Evolutionary conservation across 1,284 basidiomycete species (phyloP).

Genomic region (Apiotrichum siamense): DNA sequence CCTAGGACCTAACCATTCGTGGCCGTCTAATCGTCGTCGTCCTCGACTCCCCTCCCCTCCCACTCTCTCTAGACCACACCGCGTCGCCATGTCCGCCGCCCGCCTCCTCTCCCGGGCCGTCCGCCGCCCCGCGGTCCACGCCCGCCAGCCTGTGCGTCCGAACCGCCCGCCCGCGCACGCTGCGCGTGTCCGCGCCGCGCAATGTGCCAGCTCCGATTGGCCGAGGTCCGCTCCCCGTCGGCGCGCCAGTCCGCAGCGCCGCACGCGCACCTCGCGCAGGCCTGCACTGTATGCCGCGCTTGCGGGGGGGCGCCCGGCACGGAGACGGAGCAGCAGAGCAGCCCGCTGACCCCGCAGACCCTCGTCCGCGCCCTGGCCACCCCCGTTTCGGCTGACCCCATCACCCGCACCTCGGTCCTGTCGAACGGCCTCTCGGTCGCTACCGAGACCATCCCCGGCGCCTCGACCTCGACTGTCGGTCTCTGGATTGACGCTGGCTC

Average conservation of each 20-base stretch:
- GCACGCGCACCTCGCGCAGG: background rate
- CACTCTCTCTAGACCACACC: constrained; percentile 10
- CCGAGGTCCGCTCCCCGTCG: background rate
- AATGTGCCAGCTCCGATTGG: constrained; percentile 15
- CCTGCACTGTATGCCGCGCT: too few relatives aligned
- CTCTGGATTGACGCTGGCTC: constrained; percentile 99
- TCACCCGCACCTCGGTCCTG: constrained; percentile 81
- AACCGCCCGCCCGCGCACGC: background rate
- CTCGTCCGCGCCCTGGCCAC: constrained; percentile 42
- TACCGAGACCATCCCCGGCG: constrained; percentile 83
- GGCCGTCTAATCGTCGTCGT: background rate
- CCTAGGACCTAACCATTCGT: background rate
- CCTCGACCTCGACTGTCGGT: constrained; percentile 97
- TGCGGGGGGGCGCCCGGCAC: too few relatives aligned
- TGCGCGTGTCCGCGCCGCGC: too few relatives aligned
- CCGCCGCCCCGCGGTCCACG: constrained; percentile 24
- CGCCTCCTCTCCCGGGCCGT: constrained; percentile 38
- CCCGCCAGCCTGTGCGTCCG: constrained; percentile 22
- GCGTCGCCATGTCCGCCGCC: constrained; percentile 33
- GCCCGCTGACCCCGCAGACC: constrained; percentile 19
- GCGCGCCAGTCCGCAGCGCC: too few relatives aligned
- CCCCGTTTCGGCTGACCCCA: constrained; percentile 56
- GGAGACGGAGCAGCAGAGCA: too few relatives aligned
- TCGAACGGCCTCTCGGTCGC: constrained; percentile 89
- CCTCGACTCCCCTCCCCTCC: constrained; percentile 5